Percentiles rank a stretch among this genome's conserved stretches.
These are phyloP conservation scores for Microbotryum lychnidis-dioicae DNA, from an alignment of 1,284 basidiomycete species.

Conservation along the genomic window DNA sequence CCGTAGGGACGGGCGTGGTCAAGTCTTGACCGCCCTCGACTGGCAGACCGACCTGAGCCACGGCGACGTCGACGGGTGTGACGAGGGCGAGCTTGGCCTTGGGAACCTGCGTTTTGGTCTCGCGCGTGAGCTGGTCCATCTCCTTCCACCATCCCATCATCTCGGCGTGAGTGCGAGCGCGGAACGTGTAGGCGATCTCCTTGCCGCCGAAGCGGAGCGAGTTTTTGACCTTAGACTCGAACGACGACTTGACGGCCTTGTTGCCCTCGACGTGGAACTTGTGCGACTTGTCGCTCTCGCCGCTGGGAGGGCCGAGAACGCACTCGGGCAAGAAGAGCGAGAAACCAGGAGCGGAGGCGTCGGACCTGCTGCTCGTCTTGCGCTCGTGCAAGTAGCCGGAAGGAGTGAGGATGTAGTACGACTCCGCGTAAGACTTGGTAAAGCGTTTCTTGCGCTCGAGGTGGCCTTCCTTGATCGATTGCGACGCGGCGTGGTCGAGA, in stretches of 20 bases:
- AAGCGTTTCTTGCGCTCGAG: conserved; percentile 37
- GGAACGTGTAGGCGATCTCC: conserved; percentile 35
- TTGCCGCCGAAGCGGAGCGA: conserved; percentile 34
- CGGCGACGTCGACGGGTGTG: conserved; percentile 20
- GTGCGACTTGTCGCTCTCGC: conserved; percentile 26
- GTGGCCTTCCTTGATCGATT: conserved; percentile 29
- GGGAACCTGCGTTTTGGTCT: conserved; percentile 18
- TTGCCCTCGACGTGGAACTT: conserved; percentile 29
- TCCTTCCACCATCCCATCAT: conserved; percentile 33
- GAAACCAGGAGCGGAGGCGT: conserved; percentile 30
- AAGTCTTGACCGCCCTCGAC: not conserved
- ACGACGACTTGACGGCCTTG: conserved; percentile 11
- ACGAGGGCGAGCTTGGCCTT: not conserved
- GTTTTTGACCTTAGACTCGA: conserved; percentile 31
- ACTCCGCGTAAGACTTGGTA: conserved; percentile 33
- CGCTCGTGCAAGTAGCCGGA: conserved; percentile 37
- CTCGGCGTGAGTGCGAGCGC: conserved; percentile 33
- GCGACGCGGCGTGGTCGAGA: conserved; percentile 30
- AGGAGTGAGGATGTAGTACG: conserved; percentile 35
- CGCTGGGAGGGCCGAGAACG: conserved; percentile 28
- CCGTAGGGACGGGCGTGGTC: conserved; percentile 7
- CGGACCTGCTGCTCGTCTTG: conserved; percentile 14
- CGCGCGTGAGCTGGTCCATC: conserved; percentile 30
- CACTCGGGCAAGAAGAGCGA: conserved; percentile 36
- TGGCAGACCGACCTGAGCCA: conserved; percentile 23